Conservation (phyloP, 257 asterid genomes). For the Nyctanthes arbortristis region DNA sequence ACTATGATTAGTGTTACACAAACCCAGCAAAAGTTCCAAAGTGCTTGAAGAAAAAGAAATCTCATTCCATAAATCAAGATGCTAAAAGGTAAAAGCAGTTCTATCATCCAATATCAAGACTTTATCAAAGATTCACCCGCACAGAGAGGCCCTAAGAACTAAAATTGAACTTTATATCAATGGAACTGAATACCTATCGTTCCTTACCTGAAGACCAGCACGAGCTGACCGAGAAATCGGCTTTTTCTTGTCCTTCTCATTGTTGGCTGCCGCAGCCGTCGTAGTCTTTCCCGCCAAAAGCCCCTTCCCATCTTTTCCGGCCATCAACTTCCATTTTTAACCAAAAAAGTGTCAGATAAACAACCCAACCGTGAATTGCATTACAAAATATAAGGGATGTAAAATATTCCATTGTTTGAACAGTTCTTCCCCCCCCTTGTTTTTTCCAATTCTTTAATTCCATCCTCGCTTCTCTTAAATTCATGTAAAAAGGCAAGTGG, state of each 20-base stretch:
- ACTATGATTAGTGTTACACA: neutral
- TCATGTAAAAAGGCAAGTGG: neutral
- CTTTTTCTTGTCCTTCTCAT: slow-evolving; percentile 49
- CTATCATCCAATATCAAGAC: neutral
- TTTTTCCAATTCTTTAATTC: neutral
- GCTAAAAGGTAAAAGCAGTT: too few species aligned
- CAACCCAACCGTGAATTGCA: neutral
- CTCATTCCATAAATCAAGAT: too few species aligned
- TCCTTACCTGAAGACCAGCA: slow-evolving; percentile 49
- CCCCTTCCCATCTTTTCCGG: slow-evolving; percentile 58
- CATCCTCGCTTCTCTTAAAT: too few species aligned
- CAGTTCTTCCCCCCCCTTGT: neutral
- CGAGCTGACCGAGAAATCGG: slow-evolving; percentile 51
- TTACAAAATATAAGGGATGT: neutral
- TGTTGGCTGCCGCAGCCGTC: slow-evolving; percentile 36
- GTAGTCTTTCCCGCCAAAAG: slow-evolving; percentile 51
- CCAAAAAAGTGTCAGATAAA: too few species aligned
- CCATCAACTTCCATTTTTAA: slow-evolving; percentile 22
- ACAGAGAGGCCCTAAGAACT: neutral
- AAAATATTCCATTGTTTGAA: neutral
- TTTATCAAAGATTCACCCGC: neutral
- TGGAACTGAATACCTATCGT: neutral
- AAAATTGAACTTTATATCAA: neutral
- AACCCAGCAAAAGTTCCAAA: neutral
- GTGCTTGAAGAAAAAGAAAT: neutral